These are phyloP conservation scores for Phytophthora agathidicida DNA, from an alignment of 352 stramenopile genomes.

Conservation along the genomic window DNA sequence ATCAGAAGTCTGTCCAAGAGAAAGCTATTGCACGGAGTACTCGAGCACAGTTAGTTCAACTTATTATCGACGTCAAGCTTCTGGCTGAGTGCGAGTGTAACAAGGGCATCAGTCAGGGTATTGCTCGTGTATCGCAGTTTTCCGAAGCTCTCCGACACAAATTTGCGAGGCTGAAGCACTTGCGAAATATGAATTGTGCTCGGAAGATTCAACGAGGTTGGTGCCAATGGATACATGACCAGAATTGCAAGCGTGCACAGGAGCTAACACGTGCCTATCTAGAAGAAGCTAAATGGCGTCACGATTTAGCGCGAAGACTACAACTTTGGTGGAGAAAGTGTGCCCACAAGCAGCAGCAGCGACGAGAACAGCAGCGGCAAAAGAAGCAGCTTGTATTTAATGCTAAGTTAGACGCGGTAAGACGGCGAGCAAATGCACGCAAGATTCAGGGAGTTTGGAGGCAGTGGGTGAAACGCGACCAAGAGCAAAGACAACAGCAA, in stretches of 20 bases:
- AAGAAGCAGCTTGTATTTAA: conserved; percentile 1
- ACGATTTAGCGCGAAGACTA: conserved; percentile 15
- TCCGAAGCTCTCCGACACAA: conserved; percentile 2
- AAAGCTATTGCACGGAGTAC: conserved; percentile 28
- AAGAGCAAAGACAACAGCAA: conserved; percentile 1
- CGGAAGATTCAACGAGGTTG: conserved; percentile 35
- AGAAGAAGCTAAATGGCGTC: conserved; percentile 7
- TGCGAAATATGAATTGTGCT: conserved; percentile 12
- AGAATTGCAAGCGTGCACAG: conserved; percentile 21
- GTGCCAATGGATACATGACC: conserved; percentile 12
- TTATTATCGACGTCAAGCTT: conserved; percentile 45
- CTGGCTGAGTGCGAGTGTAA: conserved; percentile 26
- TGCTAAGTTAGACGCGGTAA: conserved; percentile 2
- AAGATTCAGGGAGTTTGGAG: conserved; percentile 20
- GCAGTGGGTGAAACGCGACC: not conserved
- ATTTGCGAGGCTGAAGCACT: conserved; percentile 20
- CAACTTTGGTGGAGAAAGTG: conserved; percentile 30
- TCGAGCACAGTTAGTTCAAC: conserved; percentile 35
- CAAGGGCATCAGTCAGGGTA: conserved; percentile 8
- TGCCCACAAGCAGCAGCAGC: not conserved
- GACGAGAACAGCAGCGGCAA: conserved; percentile 15
- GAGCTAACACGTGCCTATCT: conserved; percentile 7
- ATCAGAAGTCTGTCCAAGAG: conserved; percentile 24
- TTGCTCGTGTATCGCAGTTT: conserved; percentile 16
- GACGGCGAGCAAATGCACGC: not conserved